Percentiles rank a stretch among this genome's conserved stretches.
phyloP scores from a whole-genome alignment of 1,139 yeast species.

The Hansenula sp. region DNA sequence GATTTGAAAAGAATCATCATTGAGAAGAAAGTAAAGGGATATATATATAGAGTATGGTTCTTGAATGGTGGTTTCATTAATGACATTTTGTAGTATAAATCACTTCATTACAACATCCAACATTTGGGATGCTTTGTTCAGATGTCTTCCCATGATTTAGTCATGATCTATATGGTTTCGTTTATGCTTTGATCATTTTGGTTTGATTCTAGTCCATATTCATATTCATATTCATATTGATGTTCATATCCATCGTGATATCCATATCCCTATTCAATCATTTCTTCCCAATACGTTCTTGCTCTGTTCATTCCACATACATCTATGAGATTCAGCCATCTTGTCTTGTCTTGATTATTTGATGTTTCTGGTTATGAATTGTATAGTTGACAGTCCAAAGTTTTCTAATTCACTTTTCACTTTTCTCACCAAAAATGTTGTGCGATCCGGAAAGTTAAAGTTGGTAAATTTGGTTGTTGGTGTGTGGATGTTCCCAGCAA shows the following conservation, averaged over 20 bases:
- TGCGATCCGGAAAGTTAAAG: neutral
- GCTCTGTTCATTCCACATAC: conserved; percentile 44
- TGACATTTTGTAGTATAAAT: too few relatives aligned
- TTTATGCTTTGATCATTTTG: neutral
- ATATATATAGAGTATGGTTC: too few relatives aligned
- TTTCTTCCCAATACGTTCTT: too few relatives aligned
- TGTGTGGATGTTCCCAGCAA: neutral
- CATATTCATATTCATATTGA: too few relatives aligned
- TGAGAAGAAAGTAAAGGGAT: too few relatives aligned
- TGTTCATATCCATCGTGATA: too few relatives aligned
- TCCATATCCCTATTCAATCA: conserved; percentile 1
- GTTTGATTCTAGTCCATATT: neutral
- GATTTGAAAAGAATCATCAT: neutral
- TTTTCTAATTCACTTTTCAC: conserved; percentile 6
- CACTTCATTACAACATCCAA: too few relatives aligned
- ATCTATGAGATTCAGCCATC: conserved; percentile 97
- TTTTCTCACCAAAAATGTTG: neutral
- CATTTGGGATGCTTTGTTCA: too few relatives aligned
- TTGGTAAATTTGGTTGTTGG: neutral
- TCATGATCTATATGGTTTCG: neutral
- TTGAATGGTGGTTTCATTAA: too few relatives aligned
- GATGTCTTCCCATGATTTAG: neutral
- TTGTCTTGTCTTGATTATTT: conserved; percentile 29
- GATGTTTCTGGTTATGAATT: conserved; percentile 3
- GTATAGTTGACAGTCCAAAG: neutral